These are phyloP conservation scores for Suillus bovinus DNA, from an alignment of 768 basidiomycete genomes.

Conservation along the genomic window DNA sequence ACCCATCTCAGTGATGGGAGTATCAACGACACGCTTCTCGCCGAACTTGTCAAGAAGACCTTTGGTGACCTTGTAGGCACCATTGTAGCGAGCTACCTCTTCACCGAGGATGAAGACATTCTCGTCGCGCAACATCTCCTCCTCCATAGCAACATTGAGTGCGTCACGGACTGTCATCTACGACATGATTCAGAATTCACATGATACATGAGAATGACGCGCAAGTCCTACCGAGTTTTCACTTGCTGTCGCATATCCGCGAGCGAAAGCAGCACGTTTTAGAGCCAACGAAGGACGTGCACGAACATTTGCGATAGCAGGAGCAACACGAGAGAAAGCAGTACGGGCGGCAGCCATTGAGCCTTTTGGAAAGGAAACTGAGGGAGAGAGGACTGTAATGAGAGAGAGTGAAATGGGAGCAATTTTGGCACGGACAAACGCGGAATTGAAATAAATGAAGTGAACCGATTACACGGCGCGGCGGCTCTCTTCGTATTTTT, in stretches of 20 bases:
- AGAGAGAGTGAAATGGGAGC: conserved; percentile 8
- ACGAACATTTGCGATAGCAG: conserved; percentile 44
- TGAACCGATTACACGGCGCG: conserved; percentile 8
- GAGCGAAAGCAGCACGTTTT: conserved; percentile 45
- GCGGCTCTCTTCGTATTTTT: not conserved
- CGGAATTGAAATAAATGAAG: conserved; percentile 7
- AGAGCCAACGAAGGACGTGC: conserved; percentile 42
- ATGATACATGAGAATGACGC: conserved; percentile 32
- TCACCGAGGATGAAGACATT: conserved; percentile 95
- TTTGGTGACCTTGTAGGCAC: conserved; percentile 98
- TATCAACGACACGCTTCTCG: conserved; percentile 97
- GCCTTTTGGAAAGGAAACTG: conserved; percentile 29
- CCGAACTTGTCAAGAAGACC: conserved; percentile 99
- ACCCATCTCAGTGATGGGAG: conserved; percentile 97
- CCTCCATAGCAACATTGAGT: conserved; percentile 97
- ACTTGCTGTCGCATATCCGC: conserved; percentile 65
- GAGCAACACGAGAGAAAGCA: conserved; percentile 64
- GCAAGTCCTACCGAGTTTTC: conserved; percentile 46
- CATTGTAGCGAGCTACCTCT: conserved; percentile 98
- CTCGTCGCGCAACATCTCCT: conserved; percentile 97
- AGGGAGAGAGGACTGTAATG: conserved; percentile 26
- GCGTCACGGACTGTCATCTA: conserved; percentile 99
- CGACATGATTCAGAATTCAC: conserved; percentile 18
- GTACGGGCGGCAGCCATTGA: conserved; percentile 60
- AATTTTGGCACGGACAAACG: conserved; percentile 16